Percentiles rank a stretch among this genome's conserved stretches.
phyloP scores from a whole-genome alignment of 192 early-diverging fungal species.

The Dissophora globulifera region DNA sequence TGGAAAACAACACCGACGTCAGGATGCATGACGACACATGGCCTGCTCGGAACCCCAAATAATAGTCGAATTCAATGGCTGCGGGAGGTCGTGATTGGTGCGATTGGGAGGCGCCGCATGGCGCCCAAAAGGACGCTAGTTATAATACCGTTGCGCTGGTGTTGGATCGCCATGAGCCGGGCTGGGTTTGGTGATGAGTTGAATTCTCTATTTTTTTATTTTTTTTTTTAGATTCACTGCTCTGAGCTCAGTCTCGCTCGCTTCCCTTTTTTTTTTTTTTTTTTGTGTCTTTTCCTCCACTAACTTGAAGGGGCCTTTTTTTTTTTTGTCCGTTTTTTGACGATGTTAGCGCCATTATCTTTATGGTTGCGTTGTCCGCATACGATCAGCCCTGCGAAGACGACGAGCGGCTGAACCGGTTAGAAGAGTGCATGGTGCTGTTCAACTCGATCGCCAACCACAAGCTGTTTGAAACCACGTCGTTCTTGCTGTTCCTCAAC shows the following conservation, averaged over 20 bases:
- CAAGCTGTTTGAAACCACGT: conserved; percentile 60
- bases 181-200: no score
- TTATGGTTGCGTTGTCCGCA: conserved; percentile 70
- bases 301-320: conserved; percentile 67
- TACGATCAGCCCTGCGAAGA: conserved; percentile 74
- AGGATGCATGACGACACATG: no score
- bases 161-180: no score
- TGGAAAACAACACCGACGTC: neutral
- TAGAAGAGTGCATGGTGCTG: conserved; percentile 58
- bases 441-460: conserved; percentile 60
- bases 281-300: conserved; percentile 78
- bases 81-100: neutral
- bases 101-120: no score
- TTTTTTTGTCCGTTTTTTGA: conserved; percentile 70
- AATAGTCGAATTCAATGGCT: neutral
- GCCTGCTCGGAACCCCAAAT: neutral
- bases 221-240: neutral
- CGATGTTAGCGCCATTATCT: conserved; percentile 76
- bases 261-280: conserved; percentile 55
- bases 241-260: no score
- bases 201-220: neutral
- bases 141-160: no score
- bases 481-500: conserved; percentile 72
- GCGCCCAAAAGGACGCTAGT: no score
- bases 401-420: conserved; percentile 69